Evolutionary conservation across 768 basidiomycete species (phyloP).

Genomic region (Pleurotus platypus): DNA sequence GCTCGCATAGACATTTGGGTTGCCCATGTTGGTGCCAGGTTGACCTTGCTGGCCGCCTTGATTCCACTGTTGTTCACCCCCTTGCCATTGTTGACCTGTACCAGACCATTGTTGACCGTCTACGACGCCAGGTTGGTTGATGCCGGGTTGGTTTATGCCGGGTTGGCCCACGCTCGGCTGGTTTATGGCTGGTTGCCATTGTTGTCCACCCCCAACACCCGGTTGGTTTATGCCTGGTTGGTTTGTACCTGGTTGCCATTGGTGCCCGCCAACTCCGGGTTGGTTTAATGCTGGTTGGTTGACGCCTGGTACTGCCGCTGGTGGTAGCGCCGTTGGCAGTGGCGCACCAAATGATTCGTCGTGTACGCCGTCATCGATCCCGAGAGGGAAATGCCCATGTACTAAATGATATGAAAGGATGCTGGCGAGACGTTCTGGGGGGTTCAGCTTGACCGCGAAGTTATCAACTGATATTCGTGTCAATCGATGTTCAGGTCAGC

Average conservation of each 20-base stretch:
- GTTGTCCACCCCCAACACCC: neutral
- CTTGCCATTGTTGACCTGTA: neutral
- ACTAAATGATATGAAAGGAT: constrained; percentile 58
- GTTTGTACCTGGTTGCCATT: neutral
- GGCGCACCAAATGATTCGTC: constrained; percentile 4
- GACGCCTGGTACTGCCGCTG: neutral
- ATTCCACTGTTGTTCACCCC: neutral
- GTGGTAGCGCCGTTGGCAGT: neutral
- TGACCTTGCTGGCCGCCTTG: neutral
- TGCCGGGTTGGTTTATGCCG: neutral
- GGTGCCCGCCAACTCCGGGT: neutral
- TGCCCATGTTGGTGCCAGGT: neutral
- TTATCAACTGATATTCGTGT: constrained; percentile 20
- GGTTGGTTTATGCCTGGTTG: neutral
- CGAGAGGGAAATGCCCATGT: constrained; percentile 39
- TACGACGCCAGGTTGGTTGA: neutral
- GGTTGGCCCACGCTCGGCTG: neutral
- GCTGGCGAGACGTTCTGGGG: constrained; percentile 33
- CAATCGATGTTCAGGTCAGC: neutral
- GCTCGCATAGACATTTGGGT: neutral
- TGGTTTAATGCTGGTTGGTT: neutral
- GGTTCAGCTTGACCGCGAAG: constrained; percentile 25
- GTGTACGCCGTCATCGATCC: neutral
- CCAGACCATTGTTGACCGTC: neutral
- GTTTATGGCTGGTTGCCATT: neutral